A percentile compares a stretch with the other conserved stretches of the same genome.
Evolutionary conservation across 1,284 basidiomycete genomes (phyloP).

Genomic region (Pseudozyma tsukubaensis): DNA sequence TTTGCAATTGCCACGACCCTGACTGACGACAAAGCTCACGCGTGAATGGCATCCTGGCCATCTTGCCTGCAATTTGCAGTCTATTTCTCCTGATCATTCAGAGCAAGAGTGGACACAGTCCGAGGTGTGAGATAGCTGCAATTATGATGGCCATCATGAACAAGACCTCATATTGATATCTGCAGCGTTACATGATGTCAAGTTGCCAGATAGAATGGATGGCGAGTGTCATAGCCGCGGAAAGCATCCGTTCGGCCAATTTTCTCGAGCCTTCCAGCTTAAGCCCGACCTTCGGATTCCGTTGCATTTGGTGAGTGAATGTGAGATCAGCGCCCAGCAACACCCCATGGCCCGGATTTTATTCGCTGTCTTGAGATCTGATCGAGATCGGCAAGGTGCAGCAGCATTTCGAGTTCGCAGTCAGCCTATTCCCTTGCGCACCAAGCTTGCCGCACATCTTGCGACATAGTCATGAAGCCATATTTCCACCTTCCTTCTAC

Average conservation of each 20-base stretch:
- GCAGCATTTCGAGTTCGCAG: not conserved
- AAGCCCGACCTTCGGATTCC: constrained; percentile 11
- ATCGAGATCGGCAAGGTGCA: constrained; percentile 9
- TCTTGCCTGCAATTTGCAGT: no score
- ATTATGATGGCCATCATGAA: not conserved
- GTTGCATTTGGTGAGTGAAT: not conserved
- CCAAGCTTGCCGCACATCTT: no score
- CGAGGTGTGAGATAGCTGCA: not conserved
- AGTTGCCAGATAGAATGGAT: not conserved
- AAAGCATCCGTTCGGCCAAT: constrained; percentile 10
- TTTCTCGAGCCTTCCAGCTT: not conserved
- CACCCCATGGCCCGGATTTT: no score
- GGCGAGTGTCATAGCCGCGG: constrained; percentile 25
- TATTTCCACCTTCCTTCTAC: no score
- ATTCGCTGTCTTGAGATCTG: constrained; percentile 1
- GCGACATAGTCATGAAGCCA: no score
- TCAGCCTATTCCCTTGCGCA: no score
- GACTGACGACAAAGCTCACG: no score
- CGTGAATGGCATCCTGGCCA: no score
- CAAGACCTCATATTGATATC: not conserved
- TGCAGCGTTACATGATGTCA: constrained; percentile 20
- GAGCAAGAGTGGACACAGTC: no score
- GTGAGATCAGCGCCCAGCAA: no score
- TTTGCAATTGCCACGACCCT: no score
- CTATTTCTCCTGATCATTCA: no score